Evolutionary conservation across 805 yeast species (phyloP).

Genomic region (Metschnikowia baotianmanensis): DNA sequence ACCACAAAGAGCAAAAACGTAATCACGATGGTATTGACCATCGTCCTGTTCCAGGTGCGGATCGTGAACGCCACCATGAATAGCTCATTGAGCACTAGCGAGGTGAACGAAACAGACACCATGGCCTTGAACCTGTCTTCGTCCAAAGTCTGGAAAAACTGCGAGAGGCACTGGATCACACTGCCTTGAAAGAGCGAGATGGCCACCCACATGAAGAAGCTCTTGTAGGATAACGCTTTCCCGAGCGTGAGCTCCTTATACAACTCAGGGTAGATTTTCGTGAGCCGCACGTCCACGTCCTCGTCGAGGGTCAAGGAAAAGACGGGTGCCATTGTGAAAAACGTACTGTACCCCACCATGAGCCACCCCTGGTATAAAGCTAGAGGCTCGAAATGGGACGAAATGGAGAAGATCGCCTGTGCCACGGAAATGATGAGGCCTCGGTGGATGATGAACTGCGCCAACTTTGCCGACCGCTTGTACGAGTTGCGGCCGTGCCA

Average conservation of each 20-base stretch:
- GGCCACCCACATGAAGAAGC: constrained; percentile 88
- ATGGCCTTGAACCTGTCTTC: constrained; percentile 55
- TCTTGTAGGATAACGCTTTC: constrained; percentile 76
- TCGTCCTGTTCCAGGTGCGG: constrained; percentile 82
- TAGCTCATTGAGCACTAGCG: constrained; percentile 79
- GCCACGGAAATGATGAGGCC: constrained; percentile 92
- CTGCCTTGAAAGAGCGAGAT: constrained; percentile 90
- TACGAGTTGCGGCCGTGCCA: constrained; percentile 99
- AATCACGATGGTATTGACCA: constrained; percentile 69
- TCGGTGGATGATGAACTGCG: constrained; percentile 95
- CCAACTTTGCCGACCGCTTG: constrained; percentile 89
- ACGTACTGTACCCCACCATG: constrained; percentile 97
- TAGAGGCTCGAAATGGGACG: constrained; percentile 86
- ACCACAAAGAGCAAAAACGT: constrained; percentile 67
- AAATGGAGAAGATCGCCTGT: constrained; percentile 87
- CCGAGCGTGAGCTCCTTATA: constrained; percentile 92
- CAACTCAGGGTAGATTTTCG: constrained; percentile 88
- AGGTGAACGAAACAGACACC: constrained; percentile 86
- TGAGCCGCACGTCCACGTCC: constrained; percentile 87
- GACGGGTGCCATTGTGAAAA: constrained; percentile 98
- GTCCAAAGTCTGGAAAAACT: constrained; percentile 64
- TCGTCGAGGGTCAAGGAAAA: constrained; percentile 87
- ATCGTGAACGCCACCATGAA: constrained; percentile 92
- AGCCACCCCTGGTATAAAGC: constrained; percentile 95
- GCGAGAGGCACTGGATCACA: constrained; percentile 80